Conservation (phyloP, 2,329 filamentous ascomycete genomes). For the Clonostachys byssicola region DNA sequence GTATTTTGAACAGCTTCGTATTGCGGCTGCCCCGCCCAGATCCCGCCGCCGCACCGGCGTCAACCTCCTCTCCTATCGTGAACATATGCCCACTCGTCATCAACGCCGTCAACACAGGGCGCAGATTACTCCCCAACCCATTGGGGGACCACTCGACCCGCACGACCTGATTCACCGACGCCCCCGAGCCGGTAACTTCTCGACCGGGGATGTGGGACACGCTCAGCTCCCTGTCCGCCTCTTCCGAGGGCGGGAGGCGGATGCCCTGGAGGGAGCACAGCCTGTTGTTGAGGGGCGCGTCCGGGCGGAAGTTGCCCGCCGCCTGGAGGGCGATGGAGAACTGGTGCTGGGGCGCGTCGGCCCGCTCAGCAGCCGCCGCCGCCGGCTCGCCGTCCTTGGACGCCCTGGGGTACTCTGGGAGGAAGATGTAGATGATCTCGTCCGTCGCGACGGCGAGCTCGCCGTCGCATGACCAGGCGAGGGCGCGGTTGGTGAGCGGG, state of each 20-base stretch:
- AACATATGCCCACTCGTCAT: conserved; percentile 44
- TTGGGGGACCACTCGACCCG: conserved; percentile 52
- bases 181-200: conserved; percentile 38
- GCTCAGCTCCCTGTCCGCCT: not conserved
- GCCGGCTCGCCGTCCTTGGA: conserved; percentile 3
- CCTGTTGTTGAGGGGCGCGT: conserved; percentile 37
- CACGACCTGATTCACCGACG: conserved; percentile 50
- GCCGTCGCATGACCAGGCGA: conserved; percentile 52
- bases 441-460: conserved; percentile 54
- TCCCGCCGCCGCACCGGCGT: conserved; percentile 13
- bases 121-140: conserved; percentile 49
- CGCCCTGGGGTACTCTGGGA: conserved; percentile 34
- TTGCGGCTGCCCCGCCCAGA: conserved; percentile 27
- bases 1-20: conserved; percentile 45
- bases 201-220: not conserved
- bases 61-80: conserved; percentile 44
- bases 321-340: conserved; percentile 25
- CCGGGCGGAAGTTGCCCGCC: conserved; percentile 26
- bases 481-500: conserved; percentile 34
- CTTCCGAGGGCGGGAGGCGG: conserved; percentile 16
- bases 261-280: conserved; percentile 33
- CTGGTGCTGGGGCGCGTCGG: conserved; percentile 20
- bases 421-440: conserved; percentile 46
- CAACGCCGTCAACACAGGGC: conserved; percentile 46
- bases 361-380: conserved; percentile 15